phyloP scores from a whole-genome alignment of 2,329 filamentous ascomycete genomes.

The Aspergillus viridinutans region DNA sequence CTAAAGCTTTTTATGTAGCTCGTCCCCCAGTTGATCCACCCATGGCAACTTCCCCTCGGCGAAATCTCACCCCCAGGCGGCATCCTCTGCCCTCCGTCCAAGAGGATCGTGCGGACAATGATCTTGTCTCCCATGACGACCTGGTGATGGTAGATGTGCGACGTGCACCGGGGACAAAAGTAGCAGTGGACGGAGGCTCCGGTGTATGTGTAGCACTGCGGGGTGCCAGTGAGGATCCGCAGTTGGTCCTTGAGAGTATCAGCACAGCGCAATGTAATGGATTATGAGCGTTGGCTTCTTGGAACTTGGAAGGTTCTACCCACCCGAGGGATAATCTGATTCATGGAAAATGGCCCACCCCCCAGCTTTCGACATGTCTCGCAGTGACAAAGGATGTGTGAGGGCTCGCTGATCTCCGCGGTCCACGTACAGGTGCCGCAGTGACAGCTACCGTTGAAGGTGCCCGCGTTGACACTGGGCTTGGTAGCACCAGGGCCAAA shows the following conservation, averaged over 20 bases:
- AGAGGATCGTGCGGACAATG: too few relatives aligned
- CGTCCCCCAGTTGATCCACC: too few relatives aligned
- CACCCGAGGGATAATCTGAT: background rate
- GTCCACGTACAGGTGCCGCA: slow-evolving; percentile 2
- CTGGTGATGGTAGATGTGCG: too few relatives aligned
- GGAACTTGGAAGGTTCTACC: too few relatives aligned
- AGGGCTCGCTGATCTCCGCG: slow-evolving; percentile 2
- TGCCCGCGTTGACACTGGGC: background rate
- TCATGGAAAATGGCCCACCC: background rate
- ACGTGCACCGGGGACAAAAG: too few relatives aligned
- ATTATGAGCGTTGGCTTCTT: too few relatives aligned
- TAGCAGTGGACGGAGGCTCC: background rate
- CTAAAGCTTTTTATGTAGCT: too few relatives aligned
- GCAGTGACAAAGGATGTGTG: slow-evolving; percentile 5
- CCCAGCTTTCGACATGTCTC: slow-evolving; percentile 5
- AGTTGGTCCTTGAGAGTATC: background rate
- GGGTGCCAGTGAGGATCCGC: slow-evolving; percentile 2
- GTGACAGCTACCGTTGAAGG: slow-evolving; percentile 3
- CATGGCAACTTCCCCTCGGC: too few relatives aligned
- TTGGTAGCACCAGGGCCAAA: background rate
- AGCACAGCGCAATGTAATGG: too few relatives aligned
- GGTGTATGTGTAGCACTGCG: slow-evolving; percentile 2
- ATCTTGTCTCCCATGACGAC: too few relatives aligned
- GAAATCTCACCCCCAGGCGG: too few relatives aligned
- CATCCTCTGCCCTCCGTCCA: too few relatives aligned